phyloP scores from a whole-genome alignment of 768 basidiomycete species.

The Tylopilus subfusipes region DNA sequence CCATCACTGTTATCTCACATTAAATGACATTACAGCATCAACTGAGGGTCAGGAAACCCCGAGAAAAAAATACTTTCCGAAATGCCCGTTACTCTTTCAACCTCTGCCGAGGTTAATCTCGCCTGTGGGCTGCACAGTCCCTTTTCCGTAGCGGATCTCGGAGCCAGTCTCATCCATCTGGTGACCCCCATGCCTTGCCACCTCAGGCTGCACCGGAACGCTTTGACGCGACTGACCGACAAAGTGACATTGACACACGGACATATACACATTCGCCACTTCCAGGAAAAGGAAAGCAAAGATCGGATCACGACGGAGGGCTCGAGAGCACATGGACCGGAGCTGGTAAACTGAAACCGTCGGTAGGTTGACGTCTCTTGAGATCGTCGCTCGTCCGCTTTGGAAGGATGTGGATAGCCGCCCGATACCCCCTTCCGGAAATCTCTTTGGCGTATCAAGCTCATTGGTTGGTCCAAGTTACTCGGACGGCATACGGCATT shows the following conservation, averaged over 20 bases:
- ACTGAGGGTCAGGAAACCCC: constrained; percentile 4
- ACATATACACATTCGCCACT: background rate
- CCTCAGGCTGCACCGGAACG: background rate
- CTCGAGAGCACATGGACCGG: background rate
- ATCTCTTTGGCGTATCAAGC: background rate
- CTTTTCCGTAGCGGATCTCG: constrained; percentile 15
- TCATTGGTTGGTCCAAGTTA: background rate
- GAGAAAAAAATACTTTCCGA: constrained; percentile 9
- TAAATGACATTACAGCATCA: constrained; percentile 21
- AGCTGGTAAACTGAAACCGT: background rate
- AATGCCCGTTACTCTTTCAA: constrained; percentile 13
- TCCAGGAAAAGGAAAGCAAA: constrained; percentile 3
- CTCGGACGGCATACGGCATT: constrained; percentile 10
- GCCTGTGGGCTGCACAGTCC: background rate
- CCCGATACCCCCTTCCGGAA: constrained; percentile 15
- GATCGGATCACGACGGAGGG: constrained; percentile 8
- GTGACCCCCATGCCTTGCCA: background rate
- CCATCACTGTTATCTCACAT: constrained; percentile 23
- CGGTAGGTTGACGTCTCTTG: constrained; percentile 9
- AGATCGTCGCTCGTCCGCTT: constrained; percentile 12
- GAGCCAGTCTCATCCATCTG: background rate
- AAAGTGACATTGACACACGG: background rate
- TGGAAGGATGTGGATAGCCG: constrained; percentile 24
- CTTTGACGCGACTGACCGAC: background rate
- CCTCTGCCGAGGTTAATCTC: constrained; percentile 27